Percentiles rank a stretch among this genome's conserved stretches.
Conservation (phyloP, 805 yeast genomes). For the Metschnikowia henanensis region DNA sequence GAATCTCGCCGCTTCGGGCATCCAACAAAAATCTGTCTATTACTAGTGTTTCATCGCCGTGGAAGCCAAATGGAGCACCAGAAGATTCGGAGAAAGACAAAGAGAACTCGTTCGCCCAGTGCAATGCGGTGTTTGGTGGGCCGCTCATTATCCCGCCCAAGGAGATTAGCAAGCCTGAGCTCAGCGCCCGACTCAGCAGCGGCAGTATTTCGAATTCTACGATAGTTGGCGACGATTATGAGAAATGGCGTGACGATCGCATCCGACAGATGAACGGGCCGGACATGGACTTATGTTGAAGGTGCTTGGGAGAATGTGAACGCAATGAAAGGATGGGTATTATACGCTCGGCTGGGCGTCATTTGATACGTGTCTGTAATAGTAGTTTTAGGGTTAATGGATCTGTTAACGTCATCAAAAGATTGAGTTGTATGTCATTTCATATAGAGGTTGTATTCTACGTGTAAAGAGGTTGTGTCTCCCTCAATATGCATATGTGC, state of each 20-base stretch:
- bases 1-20: slow-evolving; percentile 16
- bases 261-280: slow-evolving; percentile 22
- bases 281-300: slow-evolving; percentile 2
- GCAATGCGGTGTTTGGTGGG: background rate
- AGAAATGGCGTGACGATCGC: slow-evolving; percentile 39
- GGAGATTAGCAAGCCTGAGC: background rate
- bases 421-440: too few species aligned
- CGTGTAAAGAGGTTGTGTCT: too few species aligned
- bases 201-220: slow-evolving; percentile 38
- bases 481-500: too few species aligned
- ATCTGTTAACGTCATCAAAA: too few species aligned
- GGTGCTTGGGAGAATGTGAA: too few species aligned
- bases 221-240: slow-evolving; percentile 40
- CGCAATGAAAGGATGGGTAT: too few species aligned
- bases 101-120: slow-evolving; percentile 14
- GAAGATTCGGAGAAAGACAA: slow-evolving; percentile 11
- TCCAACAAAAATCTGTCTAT: background rate
- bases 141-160: background rate
- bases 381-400: too few species aligned
- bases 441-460: too few species aligned
- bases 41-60: background rate
- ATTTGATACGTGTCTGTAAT: too few species aligned
- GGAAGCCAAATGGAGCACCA: background rate
- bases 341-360: too few species aligned
- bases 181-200: slow-evolving; percentile 16